phyloP scores from a whole-genome alignment of 805 yeast species.

The Cyberlindnera japonica region DNA sequence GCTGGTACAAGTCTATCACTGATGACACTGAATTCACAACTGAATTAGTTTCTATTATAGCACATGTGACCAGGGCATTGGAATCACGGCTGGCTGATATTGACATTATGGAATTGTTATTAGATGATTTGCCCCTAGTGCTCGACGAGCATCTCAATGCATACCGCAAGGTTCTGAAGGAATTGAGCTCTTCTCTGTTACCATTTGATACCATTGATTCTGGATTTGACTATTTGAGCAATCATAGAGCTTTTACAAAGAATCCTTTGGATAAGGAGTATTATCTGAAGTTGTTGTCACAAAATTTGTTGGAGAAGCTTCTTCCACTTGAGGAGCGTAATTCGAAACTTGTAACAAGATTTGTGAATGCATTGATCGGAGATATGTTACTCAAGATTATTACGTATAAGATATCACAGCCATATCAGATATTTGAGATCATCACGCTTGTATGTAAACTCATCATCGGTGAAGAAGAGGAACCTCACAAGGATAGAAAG shows the following conservation, averaged over 20 bases:
- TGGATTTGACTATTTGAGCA: slow-evolving; percentile 32
- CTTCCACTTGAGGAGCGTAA: slow-evolving; percentile 40
- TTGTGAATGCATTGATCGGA: slow-evolving; percentile 38
- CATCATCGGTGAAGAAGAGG: slow-evolving; percentile 5
- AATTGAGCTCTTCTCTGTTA: slow-evolving; percentile 30
- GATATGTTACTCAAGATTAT: slow-evolving; percentile 41
- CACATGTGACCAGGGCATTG: slow-evolving; percentile 38
- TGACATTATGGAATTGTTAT: slow-evolving; percentile 34
- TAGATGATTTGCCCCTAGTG: slow-evolving; percentile 44
- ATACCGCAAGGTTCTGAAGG: slow-evolving; percentile 27
- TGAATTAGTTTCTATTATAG: slow-evolving; percentile 38
- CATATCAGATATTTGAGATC: slow-evolving; percentile 49
- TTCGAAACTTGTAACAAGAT: slow-evolving; percentile 37
- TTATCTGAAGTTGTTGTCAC: slow-evolving; percentile 36
- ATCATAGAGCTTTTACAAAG: slow-evolving; percentile 33
- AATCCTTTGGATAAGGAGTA: slow-evolving; percentile 26
- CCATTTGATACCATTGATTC: slow-evolving; percentile 31
- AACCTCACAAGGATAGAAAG: not conserved
- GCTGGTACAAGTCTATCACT: slow-evolving; percentile 42
- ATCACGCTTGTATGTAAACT: slow-evolving; percentile 19
- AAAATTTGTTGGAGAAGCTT: slow-evolving; percentile 32
- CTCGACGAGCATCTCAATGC: slow-evolving; percentile 36
- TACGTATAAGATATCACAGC: slow-evolving; percentile 44
- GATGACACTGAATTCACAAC: slow-evolving; percentile 38
- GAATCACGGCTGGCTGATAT: slow-evolving; percentile 32